Percentiles rank a stretch among this genome's conserved stretches.
Conservation (phyloP, 2,329 filamentous ascomycete genomes). For the Pseudomassariella vexata region DNA sequence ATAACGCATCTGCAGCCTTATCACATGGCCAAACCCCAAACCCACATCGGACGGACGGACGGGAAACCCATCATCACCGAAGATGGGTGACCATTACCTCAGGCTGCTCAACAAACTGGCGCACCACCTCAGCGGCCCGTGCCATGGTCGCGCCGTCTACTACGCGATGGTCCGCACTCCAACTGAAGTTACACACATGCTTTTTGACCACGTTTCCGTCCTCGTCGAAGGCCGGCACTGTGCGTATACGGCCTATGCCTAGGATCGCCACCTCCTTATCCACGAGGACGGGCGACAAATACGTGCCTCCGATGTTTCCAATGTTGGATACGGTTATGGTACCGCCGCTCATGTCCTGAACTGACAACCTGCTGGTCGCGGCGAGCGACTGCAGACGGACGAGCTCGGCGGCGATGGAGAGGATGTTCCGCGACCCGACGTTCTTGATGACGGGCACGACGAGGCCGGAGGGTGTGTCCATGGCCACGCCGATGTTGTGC, state of each 20-base stretch:
- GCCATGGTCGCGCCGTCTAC: conserved; percentile 95
- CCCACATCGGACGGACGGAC: too few species aligned
- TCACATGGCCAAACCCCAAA: too few species aligned
- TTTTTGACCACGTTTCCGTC: conserved; percentile 59
- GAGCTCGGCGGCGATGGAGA: conserved; percentile 73
- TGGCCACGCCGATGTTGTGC: conserved; percentile 94
- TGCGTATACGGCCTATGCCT: conserved; percentile 75
- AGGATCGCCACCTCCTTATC: conserved; percentile 88
- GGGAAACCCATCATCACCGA: conserved; percentile 40
- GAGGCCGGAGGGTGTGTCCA: conserved; percentile 85
- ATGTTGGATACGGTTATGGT: conserved; percentile 98
- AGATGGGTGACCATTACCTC: conserved; percentile 82
- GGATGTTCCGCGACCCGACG: conserved; percentile 70
- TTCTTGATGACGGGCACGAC: conserved; percentile 89
- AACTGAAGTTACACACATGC: conserved; percentile 86
- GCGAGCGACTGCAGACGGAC: conserved; percentile 68
- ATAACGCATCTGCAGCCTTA: background rate
- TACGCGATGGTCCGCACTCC: conserved; percentile 92
- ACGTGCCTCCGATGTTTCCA: conserved; percentile 88
- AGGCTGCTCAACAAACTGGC: conserved; percentile 73
- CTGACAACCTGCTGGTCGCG: conserved; percentile 65
- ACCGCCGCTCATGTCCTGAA: conserved; percentile 72
- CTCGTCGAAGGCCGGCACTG: conserved; percentile 72
- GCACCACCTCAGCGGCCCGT: conserved; percentile 77
- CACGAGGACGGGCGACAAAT: conserved; percentile 86